phyloP scores from a whole-genome alignment of 2,329 filamentous ascomycete genomes.

The Aspergillus chevalieri region DNA sequence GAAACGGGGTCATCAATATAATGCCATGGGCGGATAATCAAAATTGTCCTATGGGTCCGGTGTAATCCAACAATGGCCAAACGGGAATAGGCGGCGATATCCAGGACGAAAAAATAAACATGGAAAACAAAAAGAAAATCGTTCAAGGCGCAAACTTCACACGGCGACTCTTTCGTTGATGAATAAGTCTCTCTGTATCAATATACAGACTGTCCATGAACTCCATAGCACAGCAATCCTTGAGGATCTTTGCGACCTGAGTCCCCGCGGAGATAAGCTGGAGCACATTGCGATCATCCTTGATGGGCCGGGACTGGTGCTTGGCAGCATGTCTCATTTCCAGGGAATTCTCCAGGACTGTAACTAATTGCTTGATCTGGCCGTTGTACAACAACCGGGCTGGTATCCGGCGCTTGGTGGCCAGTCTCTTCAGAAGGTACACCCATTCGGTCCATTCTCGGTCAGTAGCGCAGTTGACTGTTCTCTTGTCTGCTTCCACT shows the following conservation, averaged over 20 bases:
- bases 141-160: conserved; percentile 31
- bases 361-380: conserved; percentile 87
- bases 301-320: conserved; percentile 73
- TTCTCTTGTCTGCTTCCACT: conserved; percentile 73
- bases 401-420: conserved; percentile 79
- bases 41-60: no score
- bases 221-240: conserved; percentile 77
- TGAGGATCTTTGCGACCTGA: conserved; percentile 80
- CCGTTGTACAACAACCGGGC: conserved; percentile 79
- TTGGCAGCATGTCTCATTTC: conserved; percentile 83
- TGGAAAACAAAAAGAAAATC: neutral
- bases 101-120: neutral
- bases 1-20: no score
- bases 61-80: conserved; percentile 5
- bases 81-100: neutral
- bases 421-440: conserved; percentile 75
- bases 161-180: conserved; percentile 50
- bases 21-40: no score
- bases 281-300: conserved; percentile 82
- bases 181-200: conserved; percentile 72
- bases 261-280: conserved; percentile 82
- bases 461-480: conserved; percentile 66
- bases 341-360: conserved; percentile 78
- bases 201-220: conserved; percentile 76
- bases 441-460: conserved; percentile 92